Percentiles rank a stretch among this genome's conserved stretches.
These are phyloP conservation scores for Aspergillus sergii DNA, from an alignment of 2,329 filamentous ascomycete species.

Conservation along the genomic window DNA sequence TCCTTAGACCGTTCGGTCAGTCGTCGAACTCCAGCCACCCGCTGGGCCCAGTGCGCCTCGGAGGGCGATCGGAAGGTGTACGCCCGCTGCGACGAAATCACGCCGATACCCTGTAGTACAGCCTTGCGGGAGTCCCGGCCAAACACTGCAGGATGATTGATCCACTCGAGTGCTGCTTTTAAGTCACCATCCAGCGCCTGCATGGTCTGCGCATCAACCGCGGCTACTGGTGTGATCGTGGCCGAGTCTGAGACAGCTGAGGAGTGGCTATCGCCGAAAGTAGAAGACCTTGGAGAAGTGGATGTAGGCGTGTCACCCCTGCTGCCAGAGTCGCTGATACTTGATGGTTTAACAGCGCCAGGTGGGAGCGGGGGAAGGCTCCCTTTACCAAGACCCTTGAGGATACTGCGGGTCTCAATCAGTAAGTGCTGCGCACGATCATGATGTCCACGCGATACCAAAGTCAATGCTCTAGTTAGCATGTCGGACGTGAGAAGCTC, in stretches of 20 bases:
- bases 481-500: slow-evolving; percentile 97
- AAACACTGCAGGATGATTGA: slow-evolving; percentile 94
- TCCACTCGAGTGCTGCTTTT: slow-evolving; percentile 92
- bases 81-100: slow-evolving; percentile 90
- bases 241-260: slow-evolving; percentile 45
- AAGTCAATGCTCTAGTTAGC: slow-evolving; percentile 86
- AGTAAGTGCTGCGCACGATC: slow-evolving; percentile 91
- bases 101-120: slow-evolving; percentile 92
- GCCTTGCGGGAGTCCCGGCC: slow-evolving; percentile 92
- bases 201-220: slow-evolving; percentile 83
- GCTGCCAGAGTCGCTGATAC: slow-evolving; percentile 45
- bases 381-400: slow-evolving; percentile 94
- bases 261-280: slow-evolving; percentile 36
- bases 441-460: slow-evolving; percentile 88
- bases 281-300: slow-evolving; percentile 41
- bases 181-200: slow-evolving; percentile 87
- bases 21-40: slow-evolving; percentile 77
- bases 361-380: slow-evolving; percentile 85
- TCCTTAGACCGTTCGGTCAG: slow-evolving; percentile 83
- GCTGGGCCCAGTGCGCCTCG: slow-evolving; percentile 84
- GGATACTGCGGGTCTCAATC: slow-evolving; percentile 88
- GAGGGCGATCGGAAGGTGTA: slow-evolving; percentile 91
- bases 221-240: slow-evolving; percentile 59
- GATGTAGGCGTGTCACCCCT: slow-evolving; percentile 41
- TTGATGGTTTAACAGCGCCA: slow-evolving; percentile 45